These are phyloP conservation scores for Magnaporthiopsis rhizophila DNA, from an alignment of 2,329 filamentous ascomycete species.

Conservation along the genomic window DNA sequence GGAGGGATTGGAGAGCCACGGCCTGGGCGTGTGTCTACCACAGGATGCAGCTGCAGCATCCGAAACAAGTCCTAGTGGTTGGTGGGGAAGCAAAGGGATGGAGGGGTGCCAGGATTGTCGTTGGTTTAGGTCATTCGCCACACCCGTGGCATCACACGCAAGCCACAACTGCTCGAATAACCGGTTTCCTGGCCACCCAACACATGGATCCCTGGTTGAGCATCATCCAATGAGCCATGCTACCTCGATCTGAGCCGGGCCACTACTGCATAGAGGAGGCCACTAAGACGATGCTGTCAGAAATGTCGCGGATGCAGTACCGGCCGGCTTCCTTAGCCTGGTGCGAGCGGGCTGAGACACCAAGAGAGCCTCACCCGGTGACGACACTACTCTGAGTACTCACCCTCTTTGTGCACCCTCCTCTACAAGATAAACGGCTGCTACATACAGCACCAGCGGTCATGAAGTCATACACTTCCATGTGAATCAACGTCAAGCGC, in stretches of 20 bases:
- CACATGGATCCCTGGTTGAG: background rate
- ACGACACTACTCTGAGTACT: background rate
- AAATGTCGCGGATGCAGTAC: too few relatives aligned
- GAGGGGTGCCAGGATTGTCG: background rate
- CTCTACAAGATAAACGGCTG: background rate
- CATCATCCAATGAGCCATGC: background rate
- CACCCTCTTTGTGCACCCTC: too few relatives aligned
- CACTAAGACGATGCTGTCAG: too few relatives aligned
- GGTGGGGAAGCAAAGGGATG: background rate
- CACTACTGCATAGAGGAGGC: background rate
- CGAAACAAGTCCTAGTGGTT: background rate
- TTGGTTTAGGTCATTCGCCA: conserved; percentile 1
- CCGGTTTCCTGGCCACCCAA: conserved; percentile 12
- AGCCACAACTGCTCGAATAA: conserved; percentile 10
- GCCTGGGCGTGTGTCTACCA: background rate
- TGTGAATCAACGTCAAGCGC: background rate
- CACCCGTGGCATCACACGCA: background rate
- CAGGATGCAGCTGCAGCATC: background rate
- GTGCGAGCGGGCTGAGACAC: too few relatives aligned
- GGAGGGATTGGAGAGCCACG: background rate
- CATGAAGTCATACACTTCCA: background rate
- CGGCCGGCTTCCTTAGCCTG: too few relatives aligned
- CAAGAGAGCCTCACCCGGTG: background rate
- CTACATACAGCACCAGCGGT: background rate
- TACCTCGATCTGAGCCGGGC: background rate